A percentile compares a stretch with the other conserved stretches of the same genome.
Conservation (phyloP, 2,329 filamentous ascomycete species). For the Pseudogymnoascus sp. region DNA sequence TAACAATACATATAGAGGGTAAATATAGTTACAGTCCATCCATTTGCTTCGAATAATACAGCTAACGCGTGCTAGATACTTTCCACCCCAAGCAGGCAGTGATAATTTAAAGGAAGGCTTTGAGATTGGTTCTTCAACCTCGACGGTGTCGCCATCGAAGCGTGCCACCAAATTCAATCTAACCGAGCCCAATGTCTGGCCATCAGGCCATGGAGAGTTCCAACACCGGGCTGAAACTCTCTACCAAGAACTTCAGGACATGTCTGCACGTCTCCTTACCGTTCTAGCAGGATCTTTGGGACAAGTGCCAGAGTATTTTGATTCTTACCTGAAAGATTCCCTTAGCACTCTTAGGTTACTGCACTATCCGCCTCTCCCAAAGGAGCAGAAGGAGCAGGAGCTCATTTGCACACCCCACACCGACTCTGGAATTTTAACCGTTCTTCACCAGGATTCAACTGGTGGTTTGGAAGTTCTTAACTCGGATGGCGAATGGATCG, state of each 20-base stretch:
- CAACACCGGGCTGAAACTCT: slow-evolving; percentile 30
- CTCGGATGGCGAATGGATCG: slow-evolving; percentile 34
- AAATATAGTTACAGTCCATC: slow-evolving; percentile 2
- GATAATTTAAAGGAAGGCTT: slow-evolving; percentile 41
- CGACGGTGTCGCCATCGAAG: slow-evolving; percentile 14
- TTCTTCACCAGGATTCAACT: slow-evolving; percentile 40
- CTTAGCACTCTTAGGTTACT: slow-evolving; percentile 38
- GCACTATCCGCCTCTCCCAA: slow-evolving; percentile 34
- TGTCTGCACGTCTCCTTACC: slow-evolving; percentile 33
- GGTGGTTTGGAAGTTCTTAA: slow-evolving; percentile 41
- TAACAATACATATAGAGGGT: slow-evolving; percentile 38
- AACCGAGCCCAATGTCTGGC: slow-evolving; percentile 36
- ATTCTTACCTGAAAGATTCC: slow-evolving; percentile 33
- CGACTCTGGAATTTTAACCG: slow-evolving; percentile 40
- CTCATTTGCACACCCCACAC: slow-evolving; percentile 34
- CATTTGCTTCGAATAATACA: not conserved
- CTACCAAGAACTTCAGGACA: slow-evolving; percentile 33
- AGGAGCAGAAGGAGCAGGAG: slow-evolving; percentile 16
- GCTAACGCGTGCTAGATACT: slow-evolving; percentile 31
- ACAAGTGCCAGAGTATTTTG: slow-evolving; percentile 35
- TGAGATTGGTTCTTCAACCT: slow-evolving; percentile 33
- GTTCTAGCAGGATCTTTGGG: slow-evolving; percentile 33
- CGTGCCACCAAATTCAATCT: slow-evolving; percentile 30
- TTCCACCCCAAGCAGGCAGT: slow-evolving; percentile 34
- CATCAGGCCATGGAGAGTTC: slow-evolving; percentile 21